phyloP scores from a whole-genome alignment of 2,329 filamentous ascomycete species.

The Ophiosphaerella narmari region DNA sequence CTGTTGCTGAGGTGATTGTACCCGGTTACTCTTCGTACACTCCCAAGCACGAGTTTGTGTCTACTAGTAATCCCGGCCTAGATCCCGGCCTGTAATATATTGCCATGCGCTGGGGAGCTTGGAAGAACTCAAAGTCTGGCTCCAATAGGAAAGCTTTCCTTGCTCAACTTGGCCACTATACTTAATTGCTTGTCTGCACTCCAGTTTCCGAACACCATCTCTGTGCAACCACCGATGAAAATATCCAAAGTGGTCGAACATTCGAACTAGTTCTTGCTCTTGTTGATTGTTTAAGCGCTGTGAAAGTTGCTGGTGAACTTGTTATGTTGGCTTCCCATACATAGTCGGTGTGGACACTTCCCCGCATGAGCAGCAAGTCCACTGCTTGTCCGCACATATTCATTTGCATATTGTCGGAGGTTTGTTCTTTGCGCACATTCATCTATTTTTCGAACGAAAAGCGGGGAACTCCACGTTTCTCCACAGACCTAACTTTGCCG shows the following conservation, averaged over 20 bases:
- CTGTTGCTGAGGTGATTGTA: no score
- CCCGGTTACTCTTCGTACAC: not conserved
- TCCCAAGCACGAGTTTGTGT: not conserved
- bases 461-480: slow-evolving; percentile 20
- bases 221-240: not conserved
- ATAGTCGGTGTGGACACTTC: not conserved
- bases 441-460: slow-evolving; percentile 6
- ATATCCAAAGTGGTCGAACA: not conserved
- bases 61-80: no score
- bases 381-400: not conserved
- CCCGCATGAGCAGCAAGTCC: not conserved
- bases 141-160: not conserved
- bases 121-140: not conserved
- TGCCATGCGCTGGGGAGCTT: not conserved
- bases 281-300: not conserved
- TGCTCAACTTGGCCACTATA: not conserved
- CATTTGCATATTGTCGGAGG: not conserved
- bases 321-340: not conserved
- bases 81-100: not conserved
- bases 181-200: not conserved
- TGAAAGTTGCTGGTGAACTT: not conserved
- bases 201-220: not conserved
- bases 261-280: not conserved
- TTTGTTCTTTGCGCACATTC: slow-evolving; percentile 2
- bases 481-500: slow-evolving; percentile 10